A percentile compares a stretch with the other conserved stretches of the same genome.
Evolutionary conservation across 768 basidiomycete species (phyloP).

Genomic region (Boletales sp.): DNA sequence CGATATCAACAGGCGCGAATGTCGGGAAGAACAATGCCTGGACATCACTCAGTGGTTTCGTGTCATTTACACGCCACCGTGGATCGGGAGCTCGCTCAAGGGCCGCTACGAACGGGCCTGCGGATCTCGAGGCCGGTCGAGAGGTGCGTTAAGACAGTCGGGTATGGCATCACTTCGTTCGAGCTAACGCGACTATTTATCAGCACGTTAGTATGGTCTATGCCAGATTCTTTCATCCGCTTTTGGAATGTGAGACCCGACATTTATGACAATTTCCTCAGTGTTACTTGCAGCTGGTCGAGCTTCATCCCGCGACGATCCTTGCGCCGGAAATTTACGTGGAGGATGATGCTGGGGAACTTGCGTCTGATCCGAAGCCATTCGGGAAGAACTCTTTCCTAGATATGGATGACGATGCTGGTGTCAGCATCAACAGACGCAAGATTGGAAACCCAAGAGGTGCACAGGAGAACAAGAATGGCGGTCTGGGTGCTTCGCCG

Average conservation of each 20-base stretch:
- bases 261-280: background rate
- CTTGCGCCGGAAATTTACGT: constrained; percentile 16
- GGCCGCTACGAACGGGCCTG: background rate
- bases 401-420: constrained; percentile 3
- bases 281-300: constrained; percentile 3
- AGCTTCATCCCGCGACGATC: constrained; percentile 12
- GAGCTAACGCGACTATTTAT: background rate
- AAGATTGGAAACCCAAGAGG: too few species aligned
- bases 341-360: constrained; percentile 14
- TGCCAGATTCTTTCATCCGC: constrained; percentile 19
- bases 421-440: background rate
- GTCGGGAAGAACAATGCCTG: background rate
- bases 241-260: constrained; percentile 4
- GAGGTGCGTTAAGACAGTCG: constrained; percentile 1
- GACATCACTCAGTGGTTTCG: constrained; percentile 2
- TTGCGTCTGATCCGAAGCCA: background rate
- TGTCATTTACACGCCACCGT: constrained; percentile 6
- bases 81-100: background rate
- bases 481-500: background rate
- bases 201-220: constrained; percentile 20
- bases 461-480: background rate
- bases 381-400: too few species aligned
- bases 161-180: background rate
- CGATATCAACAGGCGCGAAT: background rate
- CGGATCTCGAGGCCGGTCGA: constrained; percentile 9